These are phyloP conservation scores for Aspergillus pseudoviridinutans DNA, from an alignment of 2,329 filamentous ascomycete genomes.

Conservation along the genomic window DNA sequence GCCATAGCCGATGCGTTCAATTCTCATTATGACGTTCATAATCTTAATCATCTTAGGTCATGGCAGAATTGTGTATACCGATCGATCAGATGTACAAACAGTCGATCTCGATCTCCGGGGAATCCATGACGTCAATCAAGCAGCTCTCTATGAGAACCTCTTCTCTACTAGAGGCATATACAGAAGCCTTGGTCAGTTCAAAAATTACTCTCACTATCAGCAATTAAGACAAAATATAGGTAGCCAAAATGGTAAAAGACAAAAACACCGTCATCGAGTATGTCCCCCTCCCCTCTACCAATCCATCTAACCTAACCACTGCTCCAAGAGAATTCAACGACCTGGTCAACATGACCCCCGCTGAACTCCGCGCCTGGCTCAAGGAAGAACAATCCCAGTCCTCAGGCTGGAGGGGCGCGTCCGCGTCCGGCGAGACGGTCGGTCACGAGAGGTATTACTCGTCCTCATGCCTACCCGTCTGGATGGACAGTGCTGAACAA, in stretches of 20 bases:
- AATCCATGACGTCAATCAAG: background rate
- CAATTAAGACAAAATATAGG: too few relatives aligned
- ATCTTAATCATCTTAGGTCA: too few relatives aligned
- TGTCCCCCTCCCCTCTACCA: conserved; percentile 3
- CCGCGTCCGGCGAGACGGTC: conserved; percentile 57
- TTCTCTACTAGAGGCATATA: background rate
- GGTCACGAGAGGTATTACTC: conserved; percentile 53
- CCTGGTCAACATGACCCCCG: conserved; percentile 62
- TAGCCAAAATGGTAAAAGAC: conserved; percentile 49
- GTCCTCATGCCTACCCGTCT: too few relatives aligned
- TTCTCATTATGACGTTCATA: too few relatives aligned
- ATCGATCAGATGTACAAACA: too few relatives aligned
- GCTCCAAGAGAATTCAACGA: conserved; percentile 59
- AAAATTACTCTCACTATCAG: background rate
- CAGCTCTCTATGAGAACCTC: too few relatives aligned
- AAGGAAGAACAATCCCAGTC: conserved; percentile 54
- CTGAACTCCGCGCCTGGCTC: conserved; percentile 61
- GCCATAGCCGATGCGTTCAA: too few relatives aligned
- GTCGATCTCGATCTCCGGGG: background rate
- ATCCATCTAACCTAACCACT: background rate
- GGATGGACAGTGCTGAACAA: too few relatives aligned
- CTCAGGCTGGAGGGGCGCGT: conserved; percentile 59
- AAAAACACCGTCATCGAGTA: conserved; percentile 49
- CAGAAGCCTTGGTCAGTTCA: background rate
- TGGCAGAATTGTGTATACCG: too few relatives aligned